A percentile compares a stretch with the other conserved stretches of the same genome.
phyloP scores from a whole-genome alignment of 2,329 filamentous ascomycete genomes.

The Rhytidhysteron rufulum region DNA sequence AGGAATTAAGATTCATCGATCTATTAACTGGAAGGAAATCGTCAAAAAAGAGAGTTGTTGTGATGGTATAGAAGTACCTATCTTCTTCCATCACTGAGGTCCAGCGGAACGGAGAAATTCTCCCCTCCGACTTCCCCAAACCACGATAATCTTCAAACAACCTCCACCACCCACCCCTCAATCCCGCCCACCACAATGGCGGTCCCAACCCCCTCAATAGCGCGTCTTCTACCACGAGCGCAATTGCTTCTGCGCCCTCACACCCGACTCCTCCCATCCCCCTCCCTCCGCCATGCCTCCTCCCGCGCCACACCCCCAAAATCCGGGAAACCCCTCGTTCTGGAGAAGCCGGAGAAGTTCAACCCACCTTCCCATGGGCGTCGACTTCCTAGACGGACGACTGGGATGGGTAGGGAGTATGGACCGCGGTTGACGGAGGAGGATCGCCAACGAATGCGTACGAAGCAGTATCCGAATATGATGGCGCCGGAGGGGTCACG shows the following conservation, averaged over 20 bases:
- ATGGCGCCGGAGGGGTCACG: constrained; percentile 81
- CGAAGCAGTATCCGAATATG: constrained; percentile 79
- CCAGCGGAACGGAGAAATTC: background rate
- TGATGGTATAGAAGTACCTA: too few species aligned
- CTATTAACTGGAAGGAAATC: too few species aligned
- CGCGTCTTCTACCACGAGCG: constrained; percentile 30
- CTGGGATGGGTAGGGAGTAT: constrained; percentile 55
- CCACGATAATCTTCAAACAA: constrained; percentile 1
- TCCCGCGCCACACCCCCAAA: constrained; percentile 17
- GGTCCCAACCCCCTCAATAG: constrained; percentile 25
- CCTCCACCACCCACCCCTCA: constrained; percentile 5
- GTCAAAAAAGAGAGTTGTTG: too few species aligned
- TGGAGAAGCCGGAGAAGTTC: constrained; percentile 86
- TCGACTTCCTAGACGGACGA: constrained; percentile 56
- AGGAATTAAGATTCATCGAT: too few species aligned
- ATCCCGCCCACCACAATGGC: constrained; percentile 21
- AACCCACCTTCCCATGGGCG: constrained; percentile 86
- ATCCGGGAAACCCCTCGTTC: constrained; percentile 52
- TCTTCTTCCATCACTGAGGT: too few species aligned
- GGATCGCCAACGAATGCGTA: constrained; percentile 63
- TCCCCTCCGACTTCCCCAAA: constrained; percentile 4
- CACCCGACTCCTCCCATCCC: constrained; percentile 12
- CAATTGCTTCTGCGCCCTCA: constrained; percentile 19
- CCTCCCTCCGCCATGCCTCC: constrained; percentile 29
- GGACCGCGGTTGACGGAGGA: constrained; percentile 66